phyloP scores from a whole-genome alignment of 1,284 basidiomycete species.

The Boletus chippewaensis region DNA sequence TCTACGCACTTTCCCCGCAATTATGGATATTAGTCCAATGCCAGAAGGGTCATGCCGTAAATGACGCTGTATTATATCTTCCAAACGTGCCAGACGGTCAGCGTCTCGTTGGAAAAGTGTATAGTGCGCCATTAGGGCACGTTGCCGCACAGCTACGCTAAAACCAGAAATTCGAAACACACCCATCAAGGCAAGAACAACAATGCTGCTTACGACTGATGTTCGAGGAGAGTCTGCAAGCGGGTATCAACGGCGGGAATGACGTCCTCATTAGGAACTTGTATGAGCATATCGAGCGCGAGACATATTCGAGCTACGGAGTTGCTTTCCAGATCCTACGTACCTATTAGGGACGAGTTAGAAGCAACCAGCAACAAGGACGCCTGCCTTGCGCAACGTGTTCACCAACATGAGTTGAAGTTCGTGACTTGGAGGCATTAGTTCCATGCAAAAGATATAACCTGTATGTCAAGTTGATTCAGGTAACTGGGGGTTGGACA shows the following conservation, averaged over 20 bases:
- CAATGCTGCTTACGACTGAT: constrained; percentile 62
- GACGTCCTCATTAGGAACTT: constrained; percentile 52
- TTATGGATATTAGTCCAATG: constrained; percentile 10
- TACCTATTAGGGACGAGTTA: not conserved
- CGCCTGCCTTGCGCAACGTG: constrained; percentile 65
- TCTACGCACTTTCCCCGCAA: constrained; percentile 22
- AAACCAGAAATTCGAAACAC: constrained; percentile 8
- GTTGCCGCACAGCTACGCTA: constrained; percentile 55
- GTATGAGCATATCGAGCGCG: constrained; percentile 62
- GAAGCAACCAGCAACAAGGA: not conserved
- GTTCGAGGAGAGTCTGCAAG: constrained; percentile 55
- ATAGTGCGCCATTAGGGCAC: constrained; percentile 53
- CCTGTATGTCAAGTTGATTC: constrained; percentile 37
- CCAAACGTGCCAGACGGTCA: constrained; percentile 43
- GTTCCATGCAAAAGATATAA: constrained; percentile 65
- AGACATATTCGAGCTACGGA: constrained; percentile 53
- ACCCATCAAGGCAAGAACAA: constrained; percentile 7
- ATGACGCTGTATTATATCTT: constrained; percentile 20
- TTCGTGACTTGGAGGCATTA: constrained; percentile 62
- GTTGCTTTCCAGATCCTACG: constrained; percentile 59
- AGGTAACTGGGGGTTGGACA: not conserved
- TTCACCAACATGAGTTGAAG: constrained; percentile 78
- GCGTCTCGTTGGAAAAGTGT: constrained; percentile 45
- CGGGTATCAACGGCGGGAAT: constrained; percentile 68
- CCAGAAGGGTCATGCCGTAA: constrained; percentile 13